Evolutionary conservation across 148 eudicot genomes (phyloP).

Genomic region (Pouteria glomerata): DNA sequence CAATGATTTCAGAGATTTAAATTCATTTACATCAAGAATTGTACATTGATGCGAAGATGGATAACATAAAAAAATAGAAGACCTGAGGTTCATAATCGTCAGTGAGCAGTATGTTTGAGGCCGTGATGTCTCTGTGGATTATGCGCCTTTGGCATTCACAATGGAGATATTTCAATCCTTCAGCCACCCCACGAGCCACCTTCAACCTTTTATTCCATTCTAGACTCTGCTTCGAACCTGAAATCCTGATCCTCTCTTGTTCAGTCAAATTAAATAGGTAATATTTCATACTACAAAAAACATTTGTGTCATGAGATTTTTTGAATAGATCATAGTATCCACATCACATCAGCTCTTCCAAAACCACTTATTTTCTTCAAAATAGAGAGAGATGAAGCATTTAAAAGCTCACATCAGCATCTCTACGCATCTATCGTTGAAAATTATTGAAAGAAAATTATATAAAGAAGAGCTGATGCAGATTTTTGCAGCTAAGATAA

Average conservation of each 20-base stretch:
- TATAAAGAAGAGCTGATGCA: not conserved
- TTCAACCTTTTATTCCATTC: conserved; percentile 65
- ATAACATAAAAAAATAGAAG: not conserved
- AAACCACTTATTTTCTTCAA: too few species aligned
- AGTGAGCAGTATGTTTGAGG: conserved; percentile 74
- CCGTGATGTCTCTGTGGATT: conserved; percentile 91
- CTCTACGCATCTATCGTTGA: too few species aligned
- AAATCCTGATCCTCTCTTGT: conserved; percentile 11
- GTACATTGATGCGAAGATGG: not conserved
- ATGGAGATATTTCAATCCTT: conserved; percentile 82
- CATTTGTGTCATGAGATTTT: too few species aligned
- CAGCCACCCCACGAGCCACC: conserved; percentile 76
- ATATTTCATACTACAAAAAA: too few species aligned
- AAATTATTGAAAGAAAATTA: too few species aligned
- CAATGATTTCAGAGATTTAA: not conserved
- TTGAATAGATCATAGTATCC: too few species aligned
- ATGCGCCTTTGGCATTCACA: conserved; percentile 77
- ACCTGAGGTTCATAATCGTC: conserved; percentile 82
- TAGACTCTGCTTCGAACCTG: conserved; percentile 45
- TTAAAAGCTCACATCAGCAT: too few species aligned
- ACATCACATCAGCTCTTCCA: too few species aligned
- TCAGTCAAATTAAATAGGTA: conserved; percentile 4
- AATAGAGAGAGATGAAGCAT: too few species aligned
- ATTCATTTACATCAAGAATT: not conserved
- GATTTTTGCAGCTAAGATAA: too few species aligned